phyloP scores from a whole-genome alignment of 1,139 yeast species.

The Taphrina betulina region DNA sequence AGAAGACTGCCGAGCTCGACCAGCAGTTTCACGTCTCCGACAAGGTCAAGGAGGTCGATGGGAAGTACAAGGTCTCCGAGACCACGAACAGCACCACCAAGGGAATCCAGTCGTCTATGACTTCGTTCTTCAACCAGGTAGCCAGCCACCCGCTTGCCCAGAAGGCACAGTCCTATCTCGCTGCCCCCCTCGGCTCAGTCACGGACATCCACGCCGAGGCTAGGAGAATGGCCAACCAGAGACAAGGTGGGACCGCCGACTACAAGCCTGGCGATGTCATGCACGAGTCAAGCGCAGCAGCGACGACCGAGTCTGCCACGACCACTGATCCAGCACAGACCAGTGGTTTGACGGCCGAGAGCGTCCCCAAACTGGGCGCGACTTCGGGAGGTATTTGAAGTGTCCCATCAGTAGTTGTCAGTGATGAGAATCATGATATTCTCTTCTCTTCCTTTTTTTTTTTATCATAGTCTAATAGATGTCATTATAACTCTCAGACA shows the following conservation, averaged over 20 bases:
- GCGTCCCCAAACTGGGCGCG: constrained; percentile 28
- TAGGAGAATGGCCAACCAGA: constrained; percentile 61
- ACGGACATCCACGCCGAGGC: constrained; percentile 70
- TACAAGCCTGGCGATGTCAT: constrained; percentile 18
- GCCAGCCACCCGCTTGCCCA: constrained; percentile 51
- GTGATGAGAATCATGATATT: too few species aligned
- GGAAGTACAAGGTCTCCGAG: constrained; percentile 59
- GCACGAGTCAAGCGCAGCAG: constrained; percentile 16
- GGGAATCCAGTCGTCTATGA: constrained; percentile 44
- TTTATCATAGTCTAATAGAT: too few species aligned
- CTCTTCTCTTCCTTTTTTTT: too few species aligned
- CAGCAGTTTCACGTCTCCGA: constrained; percentile 59
- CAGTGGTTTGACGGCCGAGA: constrained; percentile 7
- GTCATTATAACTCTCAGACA: too few species aligned
- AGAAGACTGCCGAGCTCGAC: constrained; percentile 49
- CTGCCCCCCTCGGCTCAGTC: constrained; percentile 17
- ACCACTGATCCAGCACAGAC: constrained; percentile 5
- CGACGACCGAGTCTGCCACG: background rate
- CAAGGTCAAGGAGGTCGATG: constrained; percentile 52
- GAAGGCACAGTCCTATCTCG: constrained; percentile 54
- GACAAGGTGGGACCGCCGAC: constrained; percentile 44
- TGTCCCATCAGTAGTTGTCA: too few species aligned
- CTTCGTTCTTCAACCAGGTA: constrained; percentile 55
- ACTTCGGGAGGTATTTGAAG: too few species aligned
- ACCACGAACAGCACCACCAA: constrained; percentile 47